Base-by-base conservation (phyloP, 2,329 filamentous ascomycete species). In the Elsinoe perseae region DNA sequence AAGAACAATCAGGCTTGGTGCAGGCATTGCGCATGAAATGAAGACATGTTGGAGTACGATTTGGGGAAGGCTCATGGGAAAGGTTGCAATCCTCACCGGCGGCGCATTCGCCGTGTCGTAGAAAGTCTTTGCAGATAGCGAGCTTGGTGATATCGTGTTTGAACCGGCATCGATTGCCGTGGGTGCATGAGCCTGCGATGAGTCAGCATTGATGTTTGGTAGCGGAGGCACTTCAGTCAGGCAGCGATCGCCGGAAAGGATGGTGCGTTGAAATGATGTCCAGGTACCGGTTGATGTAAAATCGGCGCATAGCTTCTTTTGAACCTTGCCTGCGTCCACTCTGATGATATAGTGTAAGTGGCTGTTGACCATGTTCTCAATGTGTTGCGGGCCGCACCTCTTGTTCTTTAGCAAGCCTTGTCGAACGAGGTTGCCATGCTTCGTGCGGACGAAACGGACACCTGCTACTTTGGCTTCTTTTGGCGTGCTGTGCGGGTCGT, bases 11-110 rank as follows among this genome's bases (percentile, higher is more conserved):
- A 65, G 83, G 74, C 68, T 96, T 96, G 65, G 85, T 86, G 77
- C 93, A 97, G 68, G 89, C 87, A 66, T 90, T 90, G 69, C 87
- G 87, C 70, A 89, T 81, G 75, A 89, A 95, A 75, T 96, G 90
- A 70, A 93, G 73, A 76, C 93, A 97, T 60, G 86, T 82, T 57
- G 93, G 91, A 56, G 87, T 87, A 72, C 92, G 87, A 71, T 96
- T 81, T 62, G 89, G 82, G 56, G 81, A 87, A 61, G 88, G 77
- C 48, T 93, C 85, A 79, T 97, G 93, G 61, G 91, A 95, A 59
- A 97, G 80, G 72, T 95, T 88, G 79, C 93, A 98, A 66, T 79
- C 79, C 66, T 85, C 81, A 72, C 89, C 89, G 69, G 82, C 81
- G 64, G 77, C 75, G 75, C 93, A 98, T 65, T 80, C 78, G 67